Evolutionary conservation across 2,329 filamentous ascomycete species (phyloP).

Genomic region (Periconia macrospinosa): DNA sequence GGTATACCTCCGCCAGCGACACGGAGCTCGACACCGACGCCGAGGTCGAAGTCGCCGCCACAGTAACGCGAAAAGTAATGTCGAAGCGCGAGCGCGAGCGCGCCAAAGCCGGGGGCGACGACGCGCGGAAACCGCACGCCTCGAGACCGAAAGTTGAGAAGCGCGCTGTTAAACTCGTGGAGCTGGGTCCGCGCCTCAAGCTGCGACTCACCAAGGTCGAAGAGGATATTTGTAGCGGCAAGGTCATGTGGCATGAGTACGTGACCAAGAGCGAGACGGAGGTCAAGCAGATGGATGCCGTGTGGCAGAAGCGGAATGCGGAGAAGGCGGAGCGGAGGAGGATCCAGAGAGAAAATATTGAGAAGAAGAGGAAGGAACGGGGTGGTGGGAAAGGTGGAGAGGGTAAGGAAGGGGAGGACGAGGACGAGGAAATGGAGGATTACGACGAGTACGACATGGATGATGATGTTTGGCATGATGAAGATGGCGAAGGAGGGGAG

Average conservation of each 20-base stretch:
- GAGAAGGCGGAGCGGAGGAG: constrained; percentile 82
- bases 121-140: constrained; percentile 35
- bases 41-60: constrained; percentile 79
- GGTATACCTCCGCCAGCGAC: constrained; percentile 91
- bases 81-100: constrained; percentile 53
- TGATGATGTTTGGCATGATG: constrained; percentile 55
- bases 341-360: constrained; percentile 86
- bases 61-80: constrained; percentile 65
- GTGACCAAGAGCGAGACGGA: constrained; percentile 82
- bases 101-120: constrained; percentile 45
- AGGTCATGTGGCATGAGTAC: constrained; percentile 97
- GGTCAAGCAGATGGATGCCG: constrained; percentile 74
- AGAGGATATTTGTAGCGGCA: constrained; percentile 86
- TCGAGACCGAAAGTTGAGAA: constrained; percentile 67
- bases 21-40: constrained; percentile 93
- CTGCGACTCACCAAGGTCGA: constrained; percentile 93
- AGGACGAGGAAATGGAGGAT: constrained; percentile 46
- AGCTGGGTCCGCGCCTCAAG: constrained; percentile 87
- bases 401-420: constrained; percentile 47
- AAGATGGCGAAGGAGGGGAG: constrained; percentile 52
- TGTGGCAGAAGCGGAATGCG: constrained; percentile 75
- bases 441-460: constrained; percentile 53
- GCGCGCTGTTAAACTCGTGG: constrained; percentile 86
- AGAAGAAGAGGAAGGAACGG: constrained; percentile 73
- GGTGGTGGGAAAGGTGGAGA: constrained; percentile 47